These are phyloP conservation scores for Phyllosticta ampelicida DNA, from an alignment of 2,329 filamentous ascomycete genomes.

Conservation along the genomic window DNA sequence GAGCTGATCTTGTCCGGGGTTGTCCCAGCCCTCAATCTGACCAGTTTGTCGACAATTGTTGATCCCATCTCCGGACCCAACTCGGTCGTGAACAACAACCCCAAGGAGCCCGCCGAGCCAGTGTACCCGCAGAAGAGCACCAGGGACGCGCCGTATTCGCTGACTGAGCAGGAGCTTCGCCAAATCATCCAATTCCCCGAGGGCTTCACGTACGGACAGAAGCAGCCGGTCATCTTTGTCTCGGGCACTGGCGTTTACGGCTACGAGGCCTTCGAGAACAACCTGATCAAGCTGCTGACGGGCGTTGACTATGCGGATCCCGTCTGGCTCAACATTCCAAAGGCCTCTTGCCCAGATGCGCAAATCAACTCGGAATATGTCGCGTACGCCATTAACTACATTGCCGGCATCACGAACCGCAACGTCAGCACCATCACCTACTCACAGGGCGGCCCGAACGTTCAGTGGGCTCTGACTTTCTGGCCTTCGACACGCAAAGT, in stretches of 20 bases:
- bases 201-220: conserved; percentile 37
- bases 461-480: conserved; percentile 50
- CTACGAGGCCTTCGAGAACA: conserved; percentile 35
- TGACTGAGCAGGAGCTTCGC: conserved; percentile 37
- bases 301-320: conserved; percentile 36
- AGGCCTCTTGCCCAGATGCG: conserved; percentile 36
- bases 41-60: neutral
- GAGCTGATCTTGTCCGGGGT: neutral
- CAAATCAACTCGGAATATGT: conserved; percentile 46
- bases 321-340: conserved; percentile 47
- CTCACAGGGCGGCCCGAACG: conserved; percentile 44
- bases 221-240: conserved; percentile 41
- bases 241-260: conserved; percentile 44
- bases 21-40: neutral
- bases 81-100: conserved; percentile 20
- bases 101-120: conserved; percentile 13
- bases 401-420: conserved; percentile 31
- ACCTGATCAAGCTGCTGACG: conserved; percentile 40
- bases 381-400: conserved; percentile 49
- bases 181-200: conserved; percentile 43
- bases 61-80: conserved; percentile 15
- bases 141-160: conserved; percentile 39
- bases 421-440: conserved; percentile 40
- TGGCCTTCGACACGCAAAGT: conserved; percentile 40
- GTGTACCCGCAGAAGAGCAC: conserved; percentile 30